Percentiles rank a stretch among this genome's conserved stretches.
Evolutionary conservation across 2,329 filamentous ascomycete genomes (phyloP).

Genomic region (Trichoderma aggressivum): DNA sequence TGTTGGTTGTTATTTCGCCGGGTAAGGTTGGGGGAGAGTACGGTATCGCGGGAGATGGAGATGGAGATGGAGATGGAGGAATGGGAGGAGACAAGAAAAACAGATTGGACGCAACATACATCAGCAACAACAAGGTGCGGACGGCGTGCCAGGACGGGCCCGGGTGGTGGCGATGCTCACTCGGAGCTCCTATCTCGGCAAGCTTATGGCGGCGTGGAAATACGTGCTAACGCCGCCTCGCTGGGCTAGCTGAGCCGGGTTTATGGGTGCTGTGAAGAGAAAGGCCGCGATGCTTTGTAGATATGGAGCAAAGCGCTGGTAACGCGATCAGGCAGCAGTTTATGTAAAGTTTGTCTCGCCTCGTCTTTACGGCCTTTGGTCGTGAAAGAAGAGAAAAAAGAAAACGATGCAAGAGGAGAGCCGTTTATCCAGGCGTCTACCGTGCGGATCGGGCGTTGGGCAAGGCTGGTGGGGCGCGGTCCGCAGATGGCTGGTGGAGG

Average conservation of each 20-base stretch:
- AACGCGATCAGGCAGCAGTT: neutral
- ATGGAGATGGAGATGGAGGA: neutral
- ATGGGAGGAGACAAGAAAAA: neutral
- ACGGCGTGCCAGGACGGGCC: slow-evolving; percentile 2
- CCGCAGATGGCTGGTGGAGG: slow-evolving; percentile 3
- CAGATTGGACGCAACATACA: neutral
- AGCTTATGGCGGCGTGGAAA: slow-evolving; percentile 18
- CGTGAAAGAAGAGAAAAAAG: neutral
- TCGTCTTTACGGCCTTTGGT: neutral
- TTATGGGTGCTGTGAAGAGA: neutral
- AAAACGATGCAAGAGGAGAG: neutral
- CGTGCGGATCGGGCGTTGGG: slow-evolving; percentile 3
- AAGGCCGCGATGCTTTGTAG: neutral
- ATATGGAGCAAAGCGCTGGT: neutral
- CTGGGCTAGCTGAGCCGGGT: neutral
- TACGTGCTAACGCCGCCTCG: slow-evolving; percentile 15
- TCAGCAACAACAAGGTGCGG: neutral
- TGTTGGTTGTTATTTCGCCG: neutral
- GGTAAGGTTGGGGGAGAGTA: neutral
- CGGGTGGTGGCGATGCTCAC: slow-evolving; percentile 16
- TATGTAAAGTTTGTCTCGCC: neutral
- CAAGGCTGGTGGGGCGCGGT: slow-evolving; percentile 12
- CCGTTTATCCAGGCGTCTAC: neutral
- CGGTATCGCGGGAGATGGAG: neutral
- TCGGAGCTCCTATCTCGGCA: slow-evolving; percentile 18